Evolutionary conservation across 352 stramenopile genomes (phyloP), one percentile per base, ranked within the genome.

Genomic region (Pythium dissotocum): DNA sequence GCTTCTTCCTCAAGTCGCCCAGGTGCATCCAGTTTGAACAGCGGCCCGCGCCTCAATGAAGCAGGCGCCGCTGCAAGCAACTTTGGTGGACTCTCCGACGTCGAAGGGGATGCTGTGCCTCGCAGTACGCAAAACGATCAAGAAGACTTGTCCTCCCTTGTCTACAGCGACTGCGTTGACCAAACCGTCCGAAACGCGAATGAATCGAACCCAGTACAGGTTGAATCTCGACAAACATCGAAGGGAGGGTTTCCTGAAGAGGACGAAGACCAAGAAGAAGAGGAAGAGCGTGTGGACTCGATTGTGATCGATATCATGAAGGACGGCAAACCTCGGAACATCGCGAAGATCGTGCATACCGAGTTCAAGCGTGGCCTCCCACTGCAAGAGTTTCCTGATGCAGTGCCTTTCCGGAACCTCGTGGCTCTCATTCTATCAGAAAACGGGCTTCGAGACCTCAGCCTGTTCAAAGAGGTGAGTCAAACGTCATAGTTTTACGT

Each of bases 341-440:
- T 91, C 32, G 69, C 78, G 0, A 87, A 88, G 64, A 57, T 93
- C 8, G 49, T 74, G 14, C 82, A 90, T 63, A 71, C 74, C 0
- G 70, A 82, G 14, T 82, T 93, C 61, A 80, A 77, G 48, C 73
- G 65, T 18, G 78, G 75, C 0, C 10, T 89, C 21, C 21, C 71
- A 2, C 65, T 91, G 1, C 78, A 78, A 28, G 77, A 87, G 9
- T 85, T 89, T 38, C 82, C 85, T 3, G 70, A 59, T 6, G 76
- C 81, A 1, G 26, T 92, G 13, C 70, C 79, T 28, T 88, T 90
- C 33, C 75, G 75, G 55, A 90, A 85, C 26, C 57, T 95, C 7
- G 40, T 93, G 14, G 87, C 71, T 7, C 40, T 94, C 9, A 71
- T 91, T 24, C 71, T 95, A 1, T 84, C 82, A 6, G 66, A 81